Evolutionary conservation across 73 alveolate genomes (phyloP).

Genomic region (Tetrahymena elliotti): DNA sequence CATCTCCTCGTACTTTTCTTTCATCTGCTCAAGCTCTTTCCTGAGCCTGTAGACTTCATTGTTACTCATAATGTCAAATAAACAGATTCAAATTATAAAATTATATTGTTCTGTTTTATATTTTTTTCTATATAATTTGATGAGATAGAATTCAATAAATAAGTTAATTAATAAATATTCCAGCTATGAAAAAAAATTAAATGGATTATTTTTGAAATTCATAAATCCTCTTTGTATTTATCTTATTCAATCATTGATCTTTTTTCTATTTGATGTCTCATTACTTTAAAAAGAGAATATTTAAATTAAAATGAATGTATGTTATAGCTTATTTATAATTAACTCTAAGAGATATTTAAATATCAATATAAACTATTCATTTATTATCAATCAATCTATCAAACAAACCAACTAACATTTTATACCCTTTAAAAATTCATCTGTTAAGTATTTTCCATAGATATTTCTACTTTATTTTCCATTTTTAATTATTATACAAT

Average conservation of each 20-base stretch:
- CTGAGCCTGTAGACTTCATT: background rate
- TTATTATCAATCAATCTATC: background rate
- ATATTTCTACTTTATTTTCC: background rate
- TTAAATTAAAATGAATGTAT: background rate
- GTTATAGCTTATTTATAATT: too few relatives aligned
- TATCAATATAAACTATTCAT: too few relatives aligned
- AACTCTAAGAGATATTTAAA: background rate
- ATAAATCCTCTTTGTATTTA: background rate
- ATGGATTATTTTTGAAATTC: background rate
- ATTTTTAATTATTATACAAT: too few relatives aligned
- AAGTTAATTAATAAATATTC: background rate
- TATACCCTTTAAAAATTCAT: background rate
- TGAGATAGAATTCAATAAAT: background rate
- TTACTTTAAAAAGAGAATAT: background rate
- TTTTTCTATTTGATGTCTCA: background rate
- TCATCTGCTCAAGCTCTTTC: background rate
- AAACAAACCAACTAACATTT: background rate
- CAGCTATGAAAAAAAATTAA: background rate
- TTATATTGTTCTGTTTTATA: background rate
- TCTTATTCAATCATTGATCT: background rate
- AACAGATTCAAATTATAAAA: background rate
- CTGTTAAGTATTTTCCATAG: background rate
- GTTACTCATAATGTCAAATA: background rate
- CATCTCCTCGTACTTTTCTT: background rate
- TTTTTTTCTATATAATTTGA: background rate